Percentiles rank a stretch among this genome's conserved stretches.
Conservation (phyloP, 495 filamentous ascomycete genomes). For the Aspergillus cavernicola region DNA sequence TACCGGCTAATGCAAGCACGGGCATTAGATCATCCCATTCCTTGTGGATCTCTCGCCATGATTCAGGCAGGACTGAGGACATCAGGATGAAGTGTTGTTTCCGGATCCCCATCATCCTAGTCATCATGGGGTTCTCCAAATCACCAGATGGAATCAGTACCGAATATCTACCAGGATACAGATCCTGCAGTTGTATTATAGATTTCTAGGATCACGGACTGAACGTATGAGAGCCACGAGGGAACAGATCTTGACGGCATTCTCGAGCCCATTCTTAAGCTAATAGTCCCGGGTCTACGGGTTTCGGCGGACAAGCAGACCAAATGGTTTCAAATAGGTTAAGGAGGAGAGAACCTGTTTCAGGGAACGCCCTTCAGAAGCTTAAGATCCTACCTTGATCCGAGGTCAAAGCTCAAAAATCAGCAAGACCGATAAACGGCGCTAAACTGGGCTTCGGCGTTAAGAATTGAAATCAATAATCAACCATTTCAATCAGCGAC, state of each 20-base stretch:
- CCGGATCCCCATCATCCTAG: not conserved
- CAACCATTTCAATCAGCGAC: not conserved
- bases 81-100: not conserved
- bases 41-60: not conserved
- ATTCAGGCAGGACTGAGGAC: not conserved
- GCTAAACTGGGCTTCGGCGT: constrained; percentile 1
- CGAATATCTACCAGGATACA: not conserved
- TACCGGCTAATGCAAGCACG: constrained; percentile 2
- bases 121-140: not conserved
- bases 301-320: not conserved
- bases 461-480: constrained; percentile 1
- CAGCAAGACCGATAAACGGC: constrained; percentile 2
- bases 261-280: not conserved
- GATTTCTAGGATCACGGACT: not conserved
- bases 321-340: not conserved
- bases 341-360: not conserved
- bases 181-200: constrained; percentile 4
- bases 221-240: not conserved
- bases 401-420: constrained; percentile 3
- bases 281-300: not conserved
- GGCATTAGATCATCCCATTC: not conserved
- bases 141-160: not conserved
- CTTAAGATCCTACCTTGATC: not conserved
- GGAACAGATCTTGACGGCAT: not conserved
- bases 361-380: not conserved